phyloP scores from a whole-genome alignment of 2,329 filamentous ascomycete genomes.

The Beauveria australis region DNA sequence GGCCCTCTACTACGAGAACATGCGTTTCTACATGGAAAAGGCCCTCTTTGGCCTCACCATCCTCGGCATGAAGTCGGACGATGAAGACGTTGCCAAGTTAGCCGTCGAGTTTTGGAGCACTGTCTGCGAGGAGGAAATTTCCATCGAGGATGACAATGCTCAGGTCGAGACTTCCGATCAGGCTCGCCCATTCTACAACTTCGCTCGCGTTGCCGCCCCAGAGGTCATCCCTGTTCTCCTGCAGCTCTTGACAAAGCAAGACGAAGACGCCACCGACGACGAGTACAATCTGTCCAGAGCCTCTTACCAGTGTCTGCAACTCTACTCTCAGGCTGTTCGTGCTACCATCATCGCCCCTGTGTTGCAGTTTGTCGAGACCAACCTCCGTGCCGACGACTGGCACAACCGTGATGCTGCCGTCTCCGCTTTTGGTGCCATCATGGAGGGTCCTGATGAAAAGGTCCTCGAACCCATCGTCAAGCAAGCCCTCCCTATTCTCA shows the following conservation, averaged over 20 bases:
- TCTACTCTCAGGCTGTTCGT: slow-evolving; percentile 89
- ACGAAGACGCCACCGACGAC: slow-evolving; percentile 92
- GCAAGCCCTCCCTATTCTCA: slow-evolving; percentile 85
- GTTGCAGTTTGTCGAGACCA: slow-evolving; percentile 81
- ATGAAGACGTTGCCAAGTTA: slow-evolving; percentile 96
- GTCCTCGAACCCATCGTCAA: slow-evolving; percentile 90
- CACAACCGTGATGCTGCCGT: slow-evolving; percentile 91
- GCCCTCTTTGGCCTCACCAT: slow-evolving; percentile 95
- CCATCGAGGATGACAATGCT: slow-evolving; percentile 93
- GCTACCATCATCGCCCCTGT: slow-evolving; percentile 78
- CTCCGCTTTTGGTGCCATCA: slow-evolving; percentile 94
- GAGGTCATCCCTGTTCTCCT: slow-evolving; percentile 93
- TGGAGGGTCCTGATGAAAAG: slow-evolving; percentile 95
- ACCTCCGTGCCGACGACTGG: slow-evolving; percentile 89
- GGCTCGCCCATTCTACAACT: slow-evolving; percentile 90
- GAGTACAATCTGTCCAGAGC: slow-evolving; percentile 96
- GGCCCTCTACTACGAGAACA: slow-evolving; percentile 98
- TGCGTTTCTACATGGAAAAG: slow-evolving; percentile 99
- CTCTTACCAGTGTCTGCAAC: slow-evolving; percentile 90
- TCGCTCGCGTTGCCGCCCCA: slow-evolving; percentile 81
- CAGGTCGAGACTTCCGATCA: slow-evolving; percentile 68
- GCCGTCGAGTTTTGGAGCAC: slow-evolving; percentile 99
- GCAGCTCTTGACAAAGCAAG: slow-evolving; percentile 85
- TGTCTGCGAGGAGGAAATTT: slow-evolving; percentile 98
- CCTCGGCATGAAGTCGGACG: slow-evolving; percentile 94